Base-by-base conservation (phyloP, 1,284 basidiomycete genomes). In the Trametes polyzona region DNA sequence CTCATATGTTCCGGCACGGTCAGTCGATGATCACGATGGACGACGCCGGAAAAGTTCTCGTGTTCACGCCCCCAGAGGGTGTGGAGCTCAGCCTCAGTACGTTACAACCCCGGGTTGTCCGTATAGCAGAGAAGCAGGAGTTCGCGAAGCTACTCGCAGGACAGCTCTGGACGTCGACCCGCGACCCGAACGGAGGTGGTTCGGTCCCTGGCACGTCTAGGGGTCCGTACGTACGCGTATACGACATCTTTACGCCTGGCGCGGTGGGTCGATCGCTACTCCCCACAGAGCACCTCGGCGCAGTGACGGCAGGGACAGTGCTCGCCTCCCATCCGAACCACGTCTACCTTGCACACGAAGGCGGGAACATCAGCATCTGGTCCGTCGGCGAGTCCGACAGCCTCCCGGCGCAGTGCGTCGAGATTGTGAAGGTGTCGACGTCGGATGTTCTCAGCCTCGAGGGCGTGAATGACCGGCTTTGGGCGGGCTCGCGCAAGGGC, bases 301-400 rank as follows among this genome's bases (percentile, higher is more conserved):
- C 90, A 0, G 91, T 97, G 12, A 93, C 91, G 0, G 85, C 87
- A 26, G 94, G 90, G 0, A 85, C 95, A 0, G 76, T 93, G 23
- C 74, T 98, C 5, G 89, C 92, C 0, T 81, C 87, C 0, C 76
- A 83, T 10, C 86, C 88, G 0, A 78, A 82, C 1, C 73, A 77
- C 17, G 88, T 93, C 27, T 98, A 88, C 67, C 78, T 99, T n/a
- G 95, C 92, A 0, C 96, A 99, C 67, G 96, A 98, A 71, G 94
- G 92, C 40, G 97, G 96, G 0, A 90, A 82, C 65, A 79, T 98
- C 58, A 88, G 87, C 0, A 76, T 95, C 10, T 98, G 95, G 94
- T 69, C 73, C n/a, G 61, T 83, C 9, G 74, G 74, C 2, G 76
- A 75, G 0, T 74, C 74, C 4, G 83, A 83, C 55, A 81, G 81